Conservation (phyloP, 2,329 filamentous ascomycete species). For the Arthrobotrys iridis region DNA sequence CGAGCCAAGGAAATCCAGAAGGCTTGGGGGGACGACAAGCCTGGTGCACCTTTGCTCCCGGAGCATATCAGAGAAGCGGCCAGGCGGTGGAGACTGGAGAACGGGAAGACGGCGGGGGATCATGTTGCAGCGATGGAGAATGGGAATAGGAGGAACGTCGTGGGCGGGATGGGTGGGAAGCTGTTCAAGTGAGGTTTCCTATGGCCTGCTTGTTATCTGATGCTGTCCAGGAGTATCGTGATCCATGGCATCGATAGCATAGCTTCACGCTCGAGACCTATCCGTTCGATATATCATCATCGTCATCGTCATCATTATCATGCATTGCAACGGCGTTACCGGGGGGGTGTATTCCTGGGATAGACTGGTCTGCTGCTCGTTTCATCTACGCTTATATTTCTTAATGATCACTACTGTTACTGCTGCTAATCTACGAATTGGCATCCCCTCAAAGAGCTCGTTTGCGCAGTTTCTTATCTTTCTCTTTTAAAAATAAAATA, state of each 20-base stretch:
- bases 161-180: conserved; percentile 49
- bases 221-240: not conserved
- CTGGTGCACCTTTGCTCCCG: conserved; percentile 56
- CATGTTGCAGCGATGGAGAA: conserved; percentile 54
- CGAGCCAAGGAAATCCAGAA: conserved; percentile 72
- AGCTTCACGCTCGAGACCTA: no score
- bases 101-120: conserved; percentile 56
- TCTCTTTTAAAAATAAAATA: no score
- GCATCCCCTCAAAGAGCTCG: not conserved
- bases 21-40: conserved; percentile 63
- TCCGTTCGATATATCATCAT: no score
- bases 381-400: not conserved
- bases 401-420: not conserved
- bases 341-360: not conserved
- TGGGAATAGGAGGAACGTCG: conserved; percentile 41
- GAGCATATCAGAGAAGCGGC: conserved; percentile 58
- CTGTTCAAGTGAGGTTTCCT: conserved; percentile 34
- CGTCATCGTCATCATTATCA: not conserved
- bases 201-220: not conserved
- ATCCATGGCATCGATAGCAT: not conserved
- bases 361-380: conserved; percentile 3
- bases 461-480: not conserved
- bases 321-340: conserved; percentile 49
- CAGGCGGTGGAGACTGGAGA: conserved; percentile 57
- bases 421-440: not conserved